phyloP scores from a whole-genome alignment of 768 basidiomycete species.

The Boletus subparvulus region DNA sequence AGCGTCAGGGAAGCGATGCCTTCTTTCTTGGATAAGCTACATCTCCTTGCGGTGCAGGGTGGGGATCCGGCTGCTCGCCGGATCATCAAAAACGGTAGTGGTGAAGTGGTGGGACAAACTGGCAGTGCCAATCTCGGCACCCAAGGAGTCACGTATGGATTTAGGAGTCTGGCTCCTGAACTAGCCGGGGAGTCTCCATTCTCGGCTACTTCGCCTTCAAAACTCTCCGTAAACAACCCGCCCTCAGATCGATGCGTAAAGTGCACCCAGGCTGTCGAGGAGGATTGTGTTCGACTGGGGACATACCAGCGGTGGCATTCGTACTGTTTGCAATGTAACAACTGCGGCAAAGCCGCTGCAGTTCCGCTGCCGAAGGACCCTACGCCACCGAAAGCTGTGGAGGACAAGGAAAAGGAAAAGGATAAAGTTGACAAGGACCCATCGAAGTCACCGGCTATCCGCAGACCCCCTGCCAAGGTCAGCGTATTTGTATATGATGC shows the following conservation, averaged over 20 bases:
- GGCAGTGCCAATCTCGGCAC: slow-evolving; percentile 67
- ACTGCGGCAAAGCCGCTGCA: slow-evolving; percentile 77
- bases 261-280: slow-evolving; percentile 90
- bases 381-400: slow-evolving; percentile 48
- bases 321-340: slow-evolving; percentile 81
- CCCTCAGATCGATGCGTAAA: slow-evolving; percentile 90
- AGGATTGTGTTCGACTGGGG: slow-evolving; percentile 92
- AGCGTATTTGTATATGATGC: slow-evolving; percentile 74
- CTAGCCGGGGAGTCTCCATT: slow-evolving; percentile 89
- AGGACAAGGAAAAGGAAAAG: slow-evolving; percentile 47
- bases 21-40: slow-evolving; percentile 89
- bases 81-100: slow-evolving; percentile 72
- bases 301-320: slow-evolving; percentile 99
- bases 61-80: slow-evolving; percentile 77
- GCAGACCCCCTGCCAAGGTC: slow-evolving; percentile 81
- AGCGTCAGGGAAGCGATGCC: slow-evolving; percentile 79
- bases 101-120: slow-evolving; percentile 47
- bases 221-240: slow-evolving; percentile 61
- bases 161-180: slow-evolving; percentile 87
- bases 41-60: slow-evolving; percentile 83
- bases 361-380: slow-evolving; percentile 58
- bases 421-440: slow-evolving; percentile 43
- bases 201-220: slow-evolving; percentile 39
- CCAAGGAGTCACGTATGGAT: slow-evolving; percentile 87
- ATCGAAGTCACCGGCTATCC: slow-evolving; percentile 61